These are phyloP conservation scores for Thalassiosira profunda DNA, from an alignment of 108 stramenopile genomes.

Conservation along the genomic window DNA sequence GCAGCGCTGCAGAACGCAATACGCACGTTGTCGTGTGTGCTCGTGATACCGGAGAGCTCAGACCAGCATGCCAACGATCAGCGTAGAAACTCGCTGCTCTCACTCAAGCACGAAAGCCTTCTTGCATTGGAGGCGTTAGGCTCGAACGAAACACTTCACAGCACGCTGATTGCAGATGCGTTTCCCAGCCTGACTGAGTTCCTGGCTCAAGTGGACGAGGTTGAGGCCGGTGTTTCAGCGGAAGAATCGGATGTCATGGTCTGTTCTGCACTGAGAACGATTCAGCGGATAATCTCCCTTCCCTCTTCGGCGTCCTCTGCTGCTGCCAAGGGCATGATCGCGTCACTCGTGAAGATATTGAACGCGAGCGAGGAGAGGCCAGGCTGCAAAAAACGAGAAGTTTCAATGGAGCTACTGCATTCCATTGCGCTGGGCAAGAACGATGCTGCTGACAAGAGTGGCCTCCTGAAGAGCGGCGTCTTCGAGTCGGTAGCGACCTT, in stretches of 20 bases:
- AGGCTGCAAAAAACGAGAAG: conserved; percentile 2
- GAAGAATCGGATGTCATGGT: conserved; percentile 26
- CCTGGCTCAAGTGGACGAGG: conserved; percentile 23
- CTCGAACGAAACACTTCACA: conserved; percentile 71
- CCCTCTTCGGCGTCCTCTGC: conserved; percentile 71
- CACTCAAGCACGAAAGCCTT: conserved; percentile 79
- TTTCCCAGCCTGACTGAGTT: conserved; percentile 70
- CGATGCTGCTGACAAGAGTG: not conserved
- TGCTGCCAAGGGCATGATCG: conserved; percentile 57
- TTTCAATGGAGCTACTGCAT: conserved; percentile 66
- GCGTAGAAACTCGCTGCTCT: conserved; percentile 47
- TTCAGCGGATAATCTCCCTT: conserved; percentile 62
- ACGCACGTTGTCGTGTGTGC: conserved; percentile 63
- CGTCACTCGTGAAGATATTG: conserved; percentile 28
- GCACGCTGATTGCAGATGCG: conserved; percentile 60
- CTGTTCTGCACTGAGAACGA: conserved; percentile 61
- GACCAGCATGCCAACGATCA: conserved; percentile 24
- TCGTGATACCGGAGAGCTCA: conserved; percentile 48
- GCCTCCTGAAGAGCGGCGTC: conserved; percentile 9
- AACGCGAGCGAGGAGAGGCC: conserved; percentile 1
- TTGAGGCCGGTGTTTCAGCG: not conserved
- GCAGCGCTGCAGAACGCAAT: conserved; percentile 68
- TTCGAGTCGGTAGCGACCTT: conserved; percentile 5
- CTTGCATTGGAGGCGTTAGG: conserved; percentile 71
- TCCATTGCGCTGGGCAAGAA: conserved; percentile 19